A percentile compares a stretch with the other conserved stretches of the same genome.
phyloP scores from a whole-genome alignment of 495 filamentous ascomycete genomes.

The Aspergillus bridgeri region DNA sequence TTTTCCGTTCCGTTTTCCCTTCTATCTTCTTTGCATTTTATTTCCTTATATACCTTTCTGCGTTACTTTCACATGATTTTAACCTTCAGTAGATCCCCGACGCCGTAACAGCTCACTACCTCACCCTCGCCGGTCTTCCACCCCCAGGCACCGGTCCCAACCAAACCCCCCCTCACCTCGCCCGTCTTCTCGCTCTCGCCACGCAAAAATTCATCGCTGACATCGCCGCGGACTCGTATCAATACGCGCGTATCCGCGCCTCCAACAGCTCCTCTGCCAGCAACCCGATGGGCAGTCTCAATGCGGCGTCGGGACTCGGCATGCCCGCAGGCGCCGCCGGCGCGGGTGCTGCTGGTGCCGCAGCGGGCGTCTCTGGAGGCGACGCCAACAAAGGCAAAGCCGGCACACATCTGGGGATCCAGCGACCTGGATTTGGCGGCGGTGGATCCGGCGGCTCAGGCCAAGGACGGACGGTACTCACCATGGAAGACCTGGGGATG shows the following conservation, averaged over 20 bases:
- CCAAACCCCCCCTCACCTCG: slow-evolving; percentile 79
- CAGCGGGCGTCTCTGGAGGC: slow-evolving; percentile 49
- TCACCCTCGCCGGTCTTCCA: slow-evolving; percentile 89
- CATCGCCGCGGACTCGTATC: slow-evolving; percentile 95
- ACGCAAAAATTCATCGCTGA: slow-evolving; percentile 98
- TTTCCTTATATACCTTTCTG: background rate
- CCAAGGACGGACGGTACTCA: slow-evolving; percentile 89
- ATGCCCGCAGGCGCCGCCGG: slow-evolving; percentile 56
- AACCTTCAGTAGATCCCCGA: slow-evolving; percentile 74
- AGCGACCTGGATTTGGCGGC: slow-evolving; percentile 87
- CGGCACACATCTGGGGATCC: slow-evolving; percentile 75
- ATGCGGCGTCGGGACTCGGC: slow-evolving; percentile 69
- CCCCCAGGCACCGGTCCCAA: slow-evolving; percentile 77
- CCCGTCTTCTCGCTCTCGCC: slow-evolving; percentile 88
- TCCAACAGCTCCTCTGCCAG: slow-evolving; percentile 80
- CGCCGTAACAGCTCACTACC: slow-evolving; percentile 96
- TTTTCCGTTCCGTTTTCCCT: slow-evolving; percentile 3
- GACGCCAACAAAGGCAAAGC: slow-evolving; percentile 62
- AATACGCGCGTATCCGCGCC: slow-evolving; percentile 90
- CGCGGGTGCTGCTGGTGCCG: slow-evolving; percentile 46
- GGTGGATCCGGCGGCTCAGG: slow-evolving; percentile 82
- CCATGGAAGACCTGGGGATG: slow-evolving; percentile 98
- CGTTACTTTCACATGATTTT: background rate
- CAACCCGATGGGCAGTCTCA: slow-evolving; percentile 84
- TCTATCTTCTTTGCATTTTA: slow-evolving; percentile 1